Percentiles rank a stretch among this genome's conserved stretches.
Conservation (phyloP, 1,139 yeast genomes). For the Blastobotrys ciferrii region DNA sequence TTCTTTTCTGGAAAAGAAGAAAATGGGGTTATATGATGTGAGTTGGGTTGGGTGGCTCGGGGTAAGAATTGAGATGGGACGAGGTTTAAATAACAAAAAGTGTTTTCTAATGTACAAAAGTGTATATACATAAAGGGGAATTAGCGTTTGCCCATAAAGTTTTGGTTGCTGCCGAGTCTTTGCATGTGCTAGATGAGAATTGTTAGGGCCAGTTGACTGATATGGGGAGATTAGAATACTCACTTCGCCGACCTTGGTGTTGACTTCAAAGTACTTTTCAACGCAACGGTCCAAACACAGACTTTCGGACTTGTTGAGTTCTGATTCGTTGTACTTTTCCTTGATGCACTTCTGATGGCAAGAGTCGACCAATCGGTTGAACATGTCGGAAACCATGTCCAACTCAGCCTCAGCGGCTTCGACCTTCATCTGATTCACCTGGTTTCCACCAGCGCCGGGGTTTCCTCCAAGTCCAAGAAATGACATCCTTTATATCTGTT, state of each 20-base stretch:
- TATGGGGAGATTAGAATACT: constrained; percentile 17
- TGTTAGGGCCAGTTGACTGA: constrained; percentile 14
- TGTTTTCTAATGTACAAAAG: not conserved
- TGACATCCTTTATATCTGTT: constrained; percentile 44
- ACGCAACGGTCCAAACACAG: constrained; percentile 97
- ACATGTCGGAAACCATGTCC: constrained; percentile 97
- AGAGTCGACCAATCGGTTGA: constrained; percentile 77
- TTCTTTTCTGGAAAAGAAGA: too few species aligned
- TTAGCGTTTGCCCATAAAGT: constrained; percentile 22
- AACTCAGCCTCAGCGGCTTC: constrained; percentile 85
- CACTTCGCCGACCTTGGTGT: constrained; percentile 88
- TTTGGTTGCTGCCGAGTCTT: constrained; percentile 30
- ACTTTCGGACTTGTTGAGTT: constrained; percentile 78
- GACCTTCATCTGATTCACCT: constrained; percentile 45
- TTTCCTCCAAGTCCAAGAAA: constrained; percentile 83
- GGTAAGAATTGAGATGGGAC: too few species aligned
- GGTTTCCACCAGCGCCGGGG: constrained; percentile 29
- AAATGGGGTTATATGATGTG: too few species aligned
- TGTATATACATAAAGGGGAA: not conserved
- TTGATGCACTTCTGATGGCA: constrained; percentile 87
- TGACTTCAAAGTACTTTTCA: constrained; percentile 92
- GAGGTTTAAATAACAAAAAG: too few species aligned
- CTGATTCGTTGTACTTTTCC: constrained; percentile 69
- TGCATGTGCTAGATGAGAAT: constrained; percentile 36
- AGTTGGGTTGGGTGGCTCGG: too few species aligned